These are phyloP conservation scores for Thinopyrum elongatum DNA, from an alignment of 176 grass and related monocot species.

Conservation along the genomic window DNA sequence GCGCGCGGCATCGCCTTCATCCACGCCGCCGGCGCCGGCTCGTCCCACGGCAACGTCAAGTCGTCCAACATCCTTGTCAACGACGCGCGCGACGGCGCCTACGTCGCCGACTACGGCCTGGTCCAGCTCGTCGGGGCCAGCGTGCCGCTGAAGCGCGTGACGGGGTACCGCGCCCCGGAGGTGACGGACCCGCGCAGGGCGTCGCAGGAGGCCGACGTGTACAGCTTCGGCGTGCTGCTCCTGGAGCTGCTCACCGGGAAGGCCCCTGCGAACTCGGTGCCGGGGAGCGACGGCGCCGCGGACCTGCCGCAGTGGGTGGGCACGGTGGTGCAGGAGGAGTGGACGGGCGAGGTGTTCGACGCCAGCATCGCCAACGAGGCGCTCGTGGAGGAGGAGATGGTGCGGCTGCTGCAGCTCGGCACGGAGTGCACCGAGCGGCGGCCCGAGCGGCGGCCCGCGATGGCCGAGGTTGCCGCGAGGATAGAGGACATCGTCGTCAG, in stretches of 20 bases:
- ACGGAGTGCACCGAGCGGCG: conserved; percentile 41
- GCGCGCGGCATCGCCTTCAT: conserved; percentile 71
- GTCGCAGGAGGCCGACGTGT: conserved; percentile 69
- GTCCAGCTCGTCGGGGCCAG: conserved; percentile 28
- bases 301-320: conserved; percentile 80
- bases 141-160: conserved; percentile 40
- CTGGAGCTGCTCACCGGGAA: conserved; percentile 70
- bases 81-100: conserved; percentile 22
- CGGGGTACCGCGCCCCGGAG: conserved; percentile 64
- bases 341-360: conserved; percentile 76
- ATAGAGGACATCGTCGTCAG: conserved; percentile 48
- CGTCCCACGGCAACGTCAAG: conserved; percentile 91
- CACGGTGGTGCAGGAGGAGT: conserved; percentile 63
- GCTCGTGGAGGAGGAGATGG: conserved; percentile 56
- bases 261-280: conserved; percentile 39
- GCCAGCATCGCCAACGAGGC: conserved; percentile 43
- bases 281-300: conserved; percentile 34
- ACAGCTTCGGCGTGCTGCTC: conserved; percentile 79
- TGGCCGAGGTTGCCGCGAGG: conserved; percentile 45
- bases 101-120: conserved; percentile 63
- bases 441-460: conserved; percentile 46
- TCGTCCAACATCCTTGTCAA: conserved; percentile 69
- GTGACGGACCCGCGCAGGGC: conserved; percentile 30
- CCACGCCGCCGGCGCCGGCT: conserved; percentile 41
- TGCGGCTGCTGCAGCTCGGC: conserved; percentile 53